Evolutionary conservation across 192 early-diverging fungal species (phyloP).

Genomic region (Entomortierella chlamydospora): DNA sequence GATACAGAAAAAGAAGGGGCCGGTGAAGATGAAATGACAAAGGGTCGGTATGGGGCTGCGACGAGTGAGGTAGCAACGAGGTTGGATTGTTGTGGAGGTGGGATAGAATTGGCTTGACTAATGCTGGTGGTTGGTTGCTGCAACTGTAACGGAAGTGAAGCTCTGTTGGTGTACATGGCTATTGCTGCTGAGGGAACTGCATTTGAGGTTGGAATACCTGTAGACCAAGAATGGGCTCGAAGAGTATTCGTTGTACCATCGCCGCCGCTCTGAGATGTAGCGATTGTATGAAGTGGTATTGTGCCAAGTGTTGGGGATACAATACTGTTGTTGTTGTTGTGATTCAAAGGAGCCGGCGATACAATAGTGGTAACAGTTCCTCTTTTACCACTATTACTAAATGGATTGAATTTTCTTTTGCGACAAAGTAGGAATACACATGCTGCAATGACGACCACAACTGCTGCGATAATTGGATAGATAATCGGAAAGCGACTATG

Average conservation of each 20-base stretch:
- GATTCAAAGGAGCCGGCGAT: not conserved
- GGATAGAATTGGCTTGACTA: not conserved
- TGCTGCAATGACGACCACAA: not conserved
- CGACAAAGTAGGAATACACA: not conserved
- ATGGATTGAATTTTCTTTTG: not conserved
- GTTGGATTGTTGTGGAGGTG: not conserved
- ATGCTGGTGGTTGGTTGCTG: not conserved
- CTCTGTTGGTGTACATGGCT: not conserved
- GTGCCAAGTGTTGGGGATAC: too few relatives aligned
- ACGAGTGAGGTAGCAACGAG: constrained; percentile 10
- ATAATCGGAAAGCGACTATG: not conserved
- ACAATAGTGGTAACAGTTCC: not conserved
- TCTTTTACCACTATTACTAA: too few relatives aligned
- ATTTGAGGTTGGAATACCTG: not conserved
- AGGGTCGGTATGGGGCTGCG: constrained; percentile 5
- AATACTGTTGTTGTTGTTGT: too few relatives aligned
- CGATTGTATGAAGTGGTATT: too few relatives aligned
- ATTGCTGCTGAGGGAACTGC: too few relatives aligned
- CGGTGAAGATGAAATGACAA: constrained; percentile 6
- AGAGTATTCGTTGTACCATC: not conserved
- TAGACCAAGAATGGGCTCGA: not conserved
- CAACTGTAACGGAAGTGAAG: not conserved
- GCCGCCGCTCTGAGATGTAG: not conserved
- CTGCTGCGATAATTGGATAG: too few relatives aligned
- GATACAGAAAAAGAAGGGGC: not conserved